Percentiles rank a stretch among this genome's conserved stretches.
Evolutionary conservation across 1,284 basidiomycete genomes (phyloP).

Genomic region (Erythrobasidium hasegawianum): DNA sequence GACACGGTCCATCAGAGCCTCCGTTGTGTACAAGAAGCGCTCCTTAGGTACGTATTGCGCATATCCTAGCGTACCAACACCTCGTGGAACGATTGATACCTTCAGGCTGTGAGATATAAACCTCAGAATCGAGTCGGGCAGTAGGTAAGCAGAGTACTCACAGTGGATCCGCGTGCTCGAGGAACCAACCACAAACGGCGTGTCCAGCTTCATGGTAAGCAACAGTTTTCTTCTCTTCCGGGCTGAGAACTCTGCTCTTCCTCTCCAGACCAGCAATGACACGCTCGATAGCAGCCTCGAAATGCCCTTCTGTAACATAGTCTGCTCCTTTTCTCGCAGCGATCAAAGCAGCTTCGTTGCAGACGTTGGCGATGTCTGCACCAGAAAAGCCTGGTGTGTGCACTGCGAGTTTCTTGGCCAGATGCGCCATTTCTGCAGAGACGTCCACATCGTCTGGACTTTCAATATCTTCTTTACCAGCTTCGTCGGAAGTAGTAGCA

Average conservation of each 20-base stretch:
- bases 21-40: slow-evolving; percentile 89
- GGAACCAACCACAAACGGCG: slow-evolving; percentile 96
- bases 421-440: slow-evolving; percentile 57
- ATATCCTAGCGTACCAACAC: slow-evolving; percentile 92
- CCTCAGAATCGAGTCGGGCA: no score
- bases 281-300: slow-evolving; percentile 95
- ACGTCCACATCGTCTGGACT: slow-evolving; percentile 49
- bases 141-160: slow-evolving; percentile 41
- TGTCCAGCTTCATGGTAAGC: slow-evolving; percentile 99
- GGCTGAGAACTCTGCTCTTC: slow-evolving; percentile 86
- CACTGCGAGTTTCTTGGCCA: slow-evolving; percentile 89
- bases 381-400: slow-evolving; percentile 97
- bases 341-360: slow-evolving; percentile 94
- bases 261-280: slow-evolving; percentile 96
- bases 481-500: slow-evolving; percentile 12
- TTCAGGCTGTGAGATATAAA: slow-evolving; percentile 30
- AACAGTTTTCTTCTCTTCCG: slow-evolving; percentile 97
- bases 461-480: slow-evolving; percentile 34
- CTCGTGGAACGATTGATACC: slow-evolving; percentile 96
- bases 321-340: slow-evolving; percentile 83
- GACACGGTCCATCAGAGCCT: slow-evolving; percentile 91
- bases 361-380: slow-evolving; percentile 97
- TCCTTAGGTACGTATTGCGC: slow-evolving; percentile 79
- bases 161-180: slow-evolving; percentile 93
- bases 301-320: slow-evolving; percentile 76